Percentiles rank a stretch among this genome's conserved stretches.
Conservation (phyloP, 768 basidiomycete species). For the Suillus plorans region DNA sequence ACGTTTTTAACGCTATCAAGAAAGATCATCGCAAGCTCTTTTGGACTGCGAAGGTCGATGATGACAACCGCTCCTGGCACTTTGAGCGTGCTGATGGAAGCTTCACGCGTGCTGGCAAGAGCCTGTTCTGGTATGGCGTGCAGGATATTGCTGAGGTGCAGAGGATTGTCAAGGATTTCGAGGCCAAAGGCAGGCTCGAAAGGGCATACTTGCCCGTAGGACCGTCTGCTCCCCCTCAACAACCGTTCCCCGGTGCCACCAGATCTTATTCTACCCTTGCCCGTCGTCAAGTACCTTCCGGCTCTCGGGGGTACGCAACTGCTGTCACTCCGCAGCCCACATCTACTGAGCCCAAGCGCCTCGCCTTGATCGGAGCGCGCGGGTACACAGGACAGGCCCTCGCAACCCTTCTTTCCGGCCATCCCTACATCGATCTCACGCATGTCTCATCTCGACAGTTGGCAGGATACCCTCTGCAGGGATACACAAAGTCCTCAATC, state of each 20-base stretch:
- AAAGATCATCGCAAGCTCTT: slow-evolving; percentile 93
- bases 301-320: slow-evolving; percentile 80
- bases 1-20: slow-evolving; percentile 94
- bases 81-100: slow-evolving; percentile 98
- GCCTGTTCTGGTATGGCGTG: slow-evolving; percentile 97
- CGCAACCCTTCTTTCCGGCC: slow-evolving; percentile 80
- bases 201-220: slow-evolving; percentile 89
- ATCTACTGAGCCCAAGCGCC: slow-evolving; percentile 74
- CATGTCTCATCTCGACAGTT: slow-evolving; percentile 97
- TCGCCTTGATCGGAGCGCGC: slow-evolving; percentile 94
- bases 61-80: slow-evolving; percentile 98
- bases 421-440: slow-evolving; percentile 86
- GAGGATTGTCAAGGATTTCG: slow-evolving; percentile 70
- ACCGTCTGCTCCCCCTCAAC: slow-evolving; percentile 61
- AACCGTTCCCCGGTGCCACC: slow-evolving; percentile 37
- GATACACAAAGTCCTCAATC: slow-evolving; percentile 75
- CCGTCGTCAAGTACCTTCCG: slow-evolving; percentile 43
- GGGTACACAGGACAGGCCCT: slow-evolving; percentile 95
- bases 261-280: slow-evolving; percentile 62
- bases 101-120: slow-evolving; percentile 92
- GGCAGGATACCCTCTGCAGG: slow-evolving; percentile 74
- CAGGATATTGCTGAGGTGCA: slow-evolving; percentile 92
- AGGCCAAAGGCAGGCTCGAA: slow-evolving; percentile 80
- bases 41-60: slow-evolving; percentile 97
- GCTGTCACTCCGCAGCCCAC: slow-evolving; percentile 38